phyloP scores from a whole-genome alignment of 352 stramenopile species.

The Globisporangium canariense region DNA sequence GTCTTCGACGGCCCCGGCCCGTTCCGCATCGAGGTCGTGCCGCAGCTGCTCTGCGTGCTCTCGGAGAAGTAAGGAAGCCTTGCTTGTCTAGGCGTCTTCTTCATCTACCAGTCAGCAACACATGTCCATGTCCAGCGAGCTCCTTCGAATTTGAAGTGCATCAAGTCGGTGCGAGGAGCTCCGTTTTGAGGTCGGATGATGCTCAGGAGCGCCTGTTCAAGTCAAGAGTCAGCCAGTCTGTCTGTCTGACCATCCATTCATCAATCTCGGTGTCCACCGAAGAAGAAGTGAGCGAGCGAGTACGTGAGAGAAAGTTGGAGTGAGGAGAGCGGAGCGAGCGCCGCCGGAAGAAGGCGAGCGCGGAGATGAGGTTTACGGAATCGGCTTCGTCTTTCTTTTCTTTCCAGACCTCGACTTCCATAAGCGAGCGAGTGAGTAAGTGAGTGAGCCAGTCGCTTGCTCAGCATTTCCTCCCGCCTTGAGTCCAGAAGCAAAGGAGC shows the following conservation, averaged over 20 bases:
- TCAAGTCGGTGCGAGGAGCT: not conserved
- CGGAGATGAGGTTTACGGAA: no score
- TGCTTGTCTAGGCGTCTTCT: no score
- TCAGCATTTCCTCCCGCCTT: not conserved
- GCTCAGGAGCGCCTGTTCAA: not conserved
- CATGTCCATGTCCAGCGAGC: not conserved
- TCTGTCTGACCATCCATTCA: not conserved
- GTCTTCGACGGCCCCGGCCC: conserved; percentile 55
- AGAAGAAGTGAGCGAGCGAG: not conserved
- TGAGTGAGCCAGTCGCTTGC: not conserved
- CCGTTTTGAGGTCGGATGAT: not conserved
- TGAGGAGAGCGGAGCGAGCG: not conserved
- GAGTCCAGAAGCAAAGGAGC: not conserved
- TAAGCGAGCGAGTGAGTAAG: no score
- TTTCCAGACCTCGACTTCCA: no score
- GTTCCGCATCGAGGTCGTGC: conserved; percentile 75
- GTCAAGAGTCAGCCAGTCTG: not conserved
- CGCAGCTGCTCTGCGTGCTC: conserved; percentile 61
- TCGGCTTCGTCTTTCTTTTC: not conserved
- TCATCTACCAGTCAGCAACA: not conserved
- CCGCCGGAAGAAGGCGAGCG: not conserved
- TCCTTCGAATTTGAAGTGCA: conserved; percentile 1
- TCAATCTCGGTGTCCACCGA: not conserved
- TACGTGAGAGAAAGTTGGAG: not conserved
- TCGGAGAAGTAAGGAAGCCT: conserved; percentile 63